Conservation (phyloP, 768 basidiomycete species). For the Boletus pseudo-olivaceus region DNA sequence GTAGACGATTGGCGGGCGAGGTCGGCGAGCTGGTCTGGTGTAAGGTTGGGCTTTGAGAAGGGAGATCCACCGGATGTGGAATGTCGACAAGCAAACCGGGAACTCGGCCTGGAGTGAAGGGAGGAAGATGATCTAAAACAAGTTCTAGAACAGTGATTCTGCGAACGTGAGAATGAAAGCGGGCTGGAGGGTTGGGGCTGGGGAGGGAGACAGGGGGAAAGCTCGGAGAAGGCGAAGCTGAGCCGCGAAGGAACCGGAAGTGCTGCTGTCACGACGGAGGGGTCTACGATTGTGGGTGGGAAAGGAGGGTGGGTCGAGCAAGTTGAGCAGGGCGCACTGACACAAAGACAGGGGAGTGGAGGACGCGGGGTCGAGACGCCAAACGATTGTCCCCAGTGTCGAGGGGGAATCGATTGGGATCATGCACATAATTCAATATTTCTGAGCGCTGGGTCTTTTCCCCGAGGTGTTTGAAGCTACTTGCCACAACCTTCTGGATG, state of each 20-base stretch:
- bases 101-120: slow-evolving; percentile 47
- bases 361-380: slow-evolving; percentile 43
- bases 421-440: too few relatives aligned
- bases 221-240: slow-evolving; percentile 65
- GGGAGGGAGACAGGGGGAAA: slow-evolving; percentile 39
- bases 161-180: slow-evolving; percentile 25
- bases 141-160: slow-evolving; percentile 31
- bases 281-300: slow-evolving; percentile 29
- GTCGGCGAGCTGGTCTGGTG: slow-evolving; percentile 72
- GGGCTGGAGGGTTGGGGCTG: slow-evolving; percentile 17
- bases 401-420: slow-evolving; percentile 55
- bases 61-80: slow-evolving; percentile 34
- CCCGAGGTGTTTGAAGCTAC: too few relatives aligned
- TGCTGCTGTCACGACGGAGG: slow-evolving; percentile 31
- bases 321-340: slow-evolving; percentile 19
- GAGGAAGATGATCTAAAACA: slow-evolving; percentile 35
- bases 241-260: slow-evolving; percentile 33
- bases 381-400: slow-evolving; percentile 73
- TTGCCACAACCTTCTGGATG: too few relatives aligned
- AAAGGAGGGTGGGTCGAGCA: slow-evolving; percentile 24
- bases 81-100: slow-evolving; percentile 33
- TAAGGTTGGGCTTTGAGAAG: slow-evolving; percentile 47
- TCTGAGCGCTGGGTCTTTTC: too few relatives aligned
- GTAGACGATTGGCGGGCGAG: slow-evolving; percentile 62
- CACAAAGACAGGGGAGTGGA: slow-evolving; percentile 2